These are phyloP conservation scores for Sporobolus alterniflorus DNA, from an alignment of 202 grass and related monocot genomes.

Conservation along the genomic window DNA sequence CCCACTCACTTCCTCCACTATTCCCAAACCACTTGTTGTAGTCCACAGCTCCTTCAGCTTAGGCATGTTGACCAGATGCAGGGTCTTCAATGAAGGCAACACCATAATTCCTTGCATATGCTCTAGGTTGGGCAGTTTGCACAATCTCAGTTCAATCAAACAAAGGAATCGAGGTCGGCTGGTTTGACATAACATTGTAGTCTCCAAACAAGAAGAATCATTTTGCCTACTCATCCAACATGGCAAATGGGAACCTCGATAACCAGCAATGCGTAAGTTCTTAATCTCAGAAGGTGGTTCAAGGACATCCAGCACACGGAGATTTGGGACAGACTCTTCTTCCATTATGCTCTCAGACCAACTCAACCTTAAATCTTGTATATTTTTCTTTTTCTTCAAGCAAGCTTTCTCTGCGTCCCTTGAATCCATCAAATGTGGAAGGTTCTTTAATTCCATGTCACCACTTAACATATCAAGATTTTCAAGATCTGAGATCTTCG, in stretches of 20 bases:
- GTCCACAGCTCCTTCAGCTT: not conserved
- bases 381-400: conserved; percentile 6
- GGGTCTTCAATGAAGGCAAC: not conserved
- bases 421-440: not conserved
- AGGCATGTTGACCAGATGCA: not conserved
- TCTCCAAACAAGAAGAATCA: not conserved
- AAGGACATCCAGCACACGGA: not conserved
- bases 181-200: not conserved
- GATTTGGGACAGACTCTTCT: conserved; percentile 3
- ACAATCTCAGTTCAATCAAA: not conserved
- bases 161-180: not conserved
- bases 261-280: not conserved
- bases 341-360: not conserved
- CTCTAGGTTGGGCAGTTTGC: not conserved
- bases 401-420: not conserved
- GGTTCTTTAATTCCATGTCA: not conserved
- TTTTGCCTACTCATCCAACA: conserved; percentile 14
- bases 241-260: not conserved
- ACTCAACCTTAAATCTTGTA: not conserved
- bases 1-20: not conserved
- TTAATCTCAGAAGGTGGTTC: not conserved
- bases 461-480: not conserved
- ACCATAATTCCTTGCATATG: not conserved
- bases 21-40: not conserved
- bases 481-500: not conserved